Evolutionary conservation across 176 grass and related monocot species (phyloP), one percentile per base, ranked within the genome.

Genomic region (Olyra latifolia): DNA sequence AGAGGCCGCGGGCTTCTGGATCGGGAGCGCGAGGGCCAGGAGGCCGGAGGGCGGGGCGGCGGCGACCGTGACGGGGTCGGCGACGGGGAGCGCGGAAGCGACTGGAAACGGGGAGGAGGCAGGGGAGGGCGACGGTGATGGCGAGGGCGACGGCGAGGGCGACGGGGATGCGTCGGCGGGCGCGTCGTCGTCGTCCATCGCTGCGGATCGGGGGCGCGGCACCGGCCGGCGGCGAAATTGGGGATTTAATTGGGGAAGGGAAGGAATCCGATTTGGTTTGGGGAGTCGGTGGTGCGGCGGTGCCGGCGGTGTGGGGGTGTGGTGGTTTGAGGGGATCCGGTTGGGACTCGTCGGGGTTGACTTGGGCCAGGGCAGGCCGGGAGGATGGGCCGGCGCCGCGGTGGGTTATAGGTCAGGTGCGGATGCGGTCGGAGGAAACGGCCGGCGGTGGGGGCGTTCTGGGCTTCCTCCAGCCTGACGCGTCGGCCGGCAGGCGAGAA

Each of bases 21-120:
- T 93, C 69, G 92, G 90, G 70, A 95, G 81, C 25, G 86, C 84
- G 47, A 95, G 75, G 27, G 88, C 45, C 22, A 89, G 60, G 88
- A 59, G 60, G 10, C 84, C 65, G 11, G 85, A 64, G 7, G 90
- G 80, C 6, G 94, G 87, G 4, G 86, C 89, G 6, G 94, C 57
- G 58, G 80, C 78, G 67, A 83, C 75, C 12, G 85, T 86, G 71
- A 80, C 69, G 25, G 86, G 86, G 70, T 84, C 75, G 32, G 86
- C 60, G 56, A 82, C 62, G 76, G 88, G 40, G 86, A 83, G 62
- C 61, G 72, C 72, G 32, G 74, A 38, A 28, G 83, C 62, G 46
- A 64, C 27, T 8, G 62, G 53, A n/a, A 58, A 45, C 23, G 57
- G 53, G 38, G 59, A 52, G 65, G 44, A 66, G 16, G 73, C 50